Percentiles rank a stretch among this genome's conserved stretches.
phyloP scores from a whole-genome alignment of 2,329 filamentous ascomycete species.

The Calonectria hawksworthii region DNA sequence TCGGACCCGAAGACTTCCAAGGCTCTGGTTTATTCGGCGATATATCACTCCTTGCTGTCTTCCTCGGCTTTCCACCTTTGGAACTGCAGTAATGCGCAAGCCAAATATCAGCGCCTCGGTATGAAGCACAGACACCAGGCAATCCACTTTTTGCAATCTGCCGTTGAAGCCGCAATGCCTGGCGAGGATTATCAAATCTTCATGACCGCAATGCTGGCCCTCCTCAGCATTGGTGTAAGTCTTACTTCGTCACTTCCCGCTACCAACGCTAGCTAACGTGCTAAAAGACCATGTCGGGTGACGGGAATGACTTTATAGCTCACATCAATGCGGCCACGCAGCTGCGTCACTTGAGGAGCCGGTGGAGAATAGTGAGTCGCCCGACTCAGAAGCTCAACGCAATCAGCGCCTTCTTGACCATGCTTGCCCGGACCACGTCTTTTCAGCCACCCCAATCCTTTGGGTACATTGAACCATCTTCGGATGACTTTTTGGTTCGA shows the following conservation, averaged over 20 bases:
- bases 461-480: background rate
- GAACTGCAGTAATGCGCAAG: conserved; percentile 18
- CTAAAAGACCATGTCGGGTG: conserved; percentile 19
- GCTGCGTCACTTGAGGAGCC: conserved; percentile 19
- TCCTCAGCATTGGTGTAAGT: conserved; percentile 24
- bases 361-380: conserved; percentile 26
- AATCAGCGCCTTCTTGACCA: conserved; percentile 27
- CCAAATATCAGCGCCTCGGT: conserved; percentile 13
- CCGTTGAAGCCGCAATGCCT: background rate
- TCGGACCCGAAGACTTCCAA: conserved; percentile 11
- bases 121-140: conserved; percentile 15
- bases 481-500: conserved; percentile 8
- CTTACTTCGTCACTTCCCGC: fast-evolving
- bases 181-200: conserved; percentile 21
- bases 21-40: conserved; percentile 22
- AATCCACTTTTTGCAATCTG: conserved; percentile 10
- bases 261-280: background rate
- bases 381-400: conserved; percentile 28
- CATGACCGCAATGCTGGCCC: conserved; percentile 22
- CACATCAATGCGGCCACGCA: conserved; percentile 26
- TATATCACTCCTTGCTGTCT: conserved; percentile 24
- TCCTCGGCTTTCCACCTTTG: conserved; percentile 23
- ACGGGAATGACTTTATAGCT: conserved; percentile 15
- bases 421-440: conserved; percentile 28
- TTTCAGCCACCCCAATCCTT: background rate